A percentile compares a stretch with the other conserved stretches of the same genome.
Evolutionary conservation across 768 basidiomycete genomes (phyloP).

Genomic region (Scleroderma bovista): DNA sequence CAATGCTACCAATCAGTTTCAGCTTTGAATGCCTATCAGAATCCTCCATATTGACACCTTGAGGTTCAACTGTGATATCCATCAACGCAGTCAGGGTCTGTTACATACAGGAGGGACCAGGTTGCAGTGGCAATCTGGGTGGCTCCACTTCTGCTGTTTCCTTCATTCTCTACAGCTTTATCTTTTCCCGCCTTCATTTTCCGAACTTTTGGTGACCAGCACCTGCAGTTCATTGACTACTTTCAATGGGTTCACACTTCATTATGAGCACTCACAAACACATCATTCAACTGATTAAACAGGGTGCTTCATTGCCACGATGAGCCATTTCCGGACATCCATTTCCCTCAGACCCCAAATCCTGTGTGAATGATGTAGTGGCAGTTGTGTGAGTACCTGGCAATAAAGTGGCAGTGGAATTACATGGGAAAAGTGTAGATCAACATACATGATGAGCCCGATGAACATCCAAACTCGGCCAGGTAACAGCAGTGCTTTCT

Average conservation of each 20-base stretch:
- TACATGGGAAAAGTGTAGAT: too few relatives aligned
- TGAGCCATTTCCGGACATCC: background rate
- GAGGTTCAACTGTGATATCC: background rate
- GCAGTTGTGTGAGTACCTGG: background rate
- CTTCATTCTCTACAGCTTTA: background rate
- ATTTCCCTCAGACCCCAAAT: background rate
- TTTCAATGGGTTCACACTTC: constrained; percentile 22
- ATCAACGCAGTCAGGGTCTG: background rate
- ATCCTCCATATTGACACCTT: background rate
- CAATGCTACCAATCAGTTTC: background rate
- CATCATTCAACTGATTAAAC: constrained; percentile 21
- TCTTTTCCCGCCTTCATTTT: background rate
- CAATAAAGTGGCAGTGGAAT: background rate
- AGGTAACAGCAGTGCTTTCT: background rate
- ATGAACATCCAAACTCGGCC: too few relatives aligned
- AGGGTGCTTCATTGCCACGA: background rate
- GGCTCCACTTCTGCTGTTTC: background rate
- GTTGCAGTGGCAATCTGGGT: too few relatives aligned
- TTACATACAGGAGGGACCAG: background rate
- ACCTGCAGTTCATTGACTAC: constrained; percentile 18
- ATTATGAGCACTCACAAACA: constrained; percentile 15
- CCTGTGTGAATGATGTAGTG: background rate
- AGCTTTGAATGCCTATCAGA: background rate
- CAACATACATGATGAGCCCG: too few relatives aligned
- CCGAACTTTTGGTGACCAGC: constrained; percentile 11